A percentile compares a stretch with the other conserved stretches of the same genome.
These are phyloP conservation scores for Simplicillium sp. DNA, from an alignment of 2,329 filamentous ascomycete genomes.

Conservation along the genomic window DNA sequence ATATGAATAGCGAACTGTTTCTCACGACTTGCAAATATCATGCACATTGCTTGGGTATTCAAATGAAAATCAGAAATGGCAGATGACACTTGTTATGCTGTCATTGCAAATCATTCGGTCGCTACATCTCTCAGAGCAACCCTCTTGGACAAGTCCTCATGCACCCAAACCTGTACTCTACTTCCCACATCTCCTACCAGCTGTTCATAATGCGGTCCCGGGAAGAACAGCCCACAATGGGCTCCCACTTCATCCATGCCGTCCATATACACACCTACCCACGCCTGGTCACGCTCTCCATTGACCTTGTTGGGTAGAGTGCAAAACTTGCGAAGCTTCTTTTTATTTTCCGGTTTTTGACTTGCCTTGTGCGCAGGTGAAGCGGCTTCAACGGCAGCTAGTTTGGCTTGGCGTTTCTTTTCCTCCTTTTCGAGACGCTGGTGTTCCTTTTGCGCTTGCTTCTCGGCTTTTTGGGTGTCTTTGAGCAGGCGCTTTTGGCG, in stretches of 20 bases:
- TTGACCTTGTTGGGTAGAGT: conserved; percentile 50
- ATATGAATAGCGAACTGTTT: neutral
- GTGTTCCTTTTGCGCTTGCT: conserved; percentile 29
- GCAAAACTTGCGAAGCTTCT: conserved; percentile 69
- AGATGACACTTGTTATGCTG: neutral
- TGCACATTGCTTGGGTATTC: too few species aligned
- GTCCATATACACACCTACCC: conserved; percentile 74
- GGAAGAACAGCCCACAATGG: conserved; percentile 73
- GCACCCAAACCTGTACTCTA: conserved; percentile 60
- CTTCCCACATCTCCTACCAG: conserved; percentile 68
- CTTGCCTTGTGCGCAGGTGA: conserved; percentile 9
- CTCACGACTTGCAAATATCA: too few species aligned
- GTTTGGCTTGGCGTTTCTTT: conserved; percentile 19
- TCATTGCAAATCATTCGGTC: neutral
- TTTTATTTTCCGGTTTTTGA: conserved; percentile 11
- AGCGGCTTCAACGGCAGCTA: conserved; percentile 10
- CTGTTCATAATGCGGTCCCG: conserved; percentile 62
- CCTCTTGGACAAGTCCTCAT: conserved; percentile 45
- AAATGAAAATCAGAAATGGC: too few species aligned
- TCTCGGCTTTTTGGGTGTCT: conserved; percentile 28
- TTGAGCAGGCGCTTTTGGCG: conserved; percentile 34
- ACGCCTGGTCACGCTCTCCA: conserved; percentile 56
- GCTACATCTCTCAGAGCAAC: conserved; percentile 18
- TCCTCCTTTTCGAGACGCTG: conserved; percentile 16
- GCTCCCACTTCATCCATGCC: conserved; percentile 78